Conservation (phyloP, 2,329 filamentous ascomycete genomes). For the Monilinia aucupariae region DNA sequence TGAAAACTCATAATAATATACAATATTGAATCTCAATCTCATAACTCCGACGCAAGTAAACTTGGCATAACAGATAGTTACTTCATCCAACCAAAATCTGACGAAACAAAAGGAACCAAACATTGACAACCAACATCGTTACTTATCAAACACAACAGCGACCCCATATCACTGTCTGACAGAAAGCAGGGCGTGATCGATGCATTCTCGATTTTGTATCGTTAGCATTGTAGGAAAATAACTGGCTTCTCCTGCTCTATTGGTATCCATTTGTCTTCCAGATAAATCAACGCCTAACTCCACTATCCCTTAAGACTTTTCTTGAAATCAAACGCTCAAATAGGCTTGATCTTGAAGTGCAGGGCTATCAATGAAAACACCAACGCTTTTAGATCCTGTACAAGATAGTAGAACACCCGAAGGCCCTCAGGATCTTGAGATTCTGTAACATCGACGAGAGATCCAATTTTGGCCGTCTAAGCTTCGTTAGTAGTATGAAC, state of each 20-base stretch:
- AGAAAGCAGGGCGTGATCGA: neutral
- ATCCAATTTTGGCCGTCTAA: conserved; percentile 96
- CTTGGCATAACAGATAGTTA: conserved; percentile 3
- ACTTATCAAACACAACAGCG: neutral
- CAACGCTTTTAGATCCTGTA: conserved; percentile 92
- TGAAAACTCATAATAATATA: neutral
- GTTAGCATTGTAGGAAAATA: conserved; percentile 6
- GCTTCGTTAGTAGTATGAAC: neutral
- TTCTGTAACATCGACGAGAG: conserved; percentile 91
- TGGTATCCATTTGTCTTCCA: conserved; percentile 31
- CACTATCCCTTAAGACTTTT: conserved; percentile 12
- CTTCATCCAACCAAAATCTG: neutral
- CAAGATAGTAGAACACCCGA: conserved; percentile 96
- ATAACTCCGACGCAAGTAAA: neutral
- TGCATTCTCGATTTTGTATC: neutral
- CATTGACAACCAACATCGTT: neutral
- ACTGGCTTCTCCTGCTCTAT: conserved; percentile 20
- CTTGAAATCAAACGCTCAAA: conserved; percentile 40
- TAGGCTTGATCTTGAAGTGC: conserved; percentile 93
- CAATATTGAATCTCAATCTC: neutral
- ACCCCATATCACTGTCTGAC: neutral
- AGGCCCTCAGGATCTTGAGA: conserved; percentile 93
- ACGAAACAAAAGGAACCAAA: neutral
- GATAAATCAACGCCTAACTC: conserved; percentile 30
- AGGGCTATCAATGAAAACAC: conserved; percentile 94